Evolutionary conservation across 2,329 filamentous ascomycete genomes (phyloP).

Genomic region (Fusarium verrucosum): DNA sequence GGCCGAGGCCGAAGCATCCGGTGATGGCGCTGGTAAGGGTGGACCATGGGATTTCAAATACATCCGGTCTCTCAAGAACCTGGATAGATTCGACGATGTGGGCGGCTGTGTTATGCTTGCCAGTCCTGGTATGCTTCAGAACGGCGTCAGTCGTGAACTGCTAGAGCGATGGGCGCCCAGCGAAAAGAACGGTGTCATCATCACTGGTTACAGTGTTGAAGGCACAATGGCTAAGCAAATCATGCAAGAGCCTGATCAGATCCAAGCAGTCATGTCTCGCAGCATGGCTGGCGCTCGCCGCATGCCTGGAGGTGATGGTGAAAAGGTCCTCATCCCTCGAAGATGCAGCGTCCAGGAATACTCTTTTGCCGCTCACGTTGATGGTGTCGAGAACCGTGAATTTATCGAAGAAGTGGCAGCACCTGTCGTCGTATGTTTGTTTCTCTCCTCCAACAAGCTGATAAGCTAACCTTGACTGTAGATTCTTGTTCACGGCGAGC

Average conservation of each 20-base stretch:
- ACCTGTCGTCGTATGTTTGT: conserved; percentile 82
- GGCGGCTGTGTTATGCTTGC: conserved; percentile 97
- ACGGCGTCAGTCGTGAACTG: conserved; percentile 90
- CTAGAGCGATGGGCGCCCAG: conserved; percentile 96
- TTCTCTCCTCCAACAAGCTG: neutral
- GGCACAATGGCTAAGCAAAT: conserved; percentile 98
- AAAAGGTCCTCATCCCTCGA: conserved; percentile 90
- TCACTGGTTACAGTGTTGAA: conserved; percentile 98
- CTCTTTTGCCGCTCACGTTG: conserved; percentile 96
- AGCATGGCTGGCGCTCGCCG: conserved; percentile 71
- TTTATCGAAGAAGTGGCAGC: conserved; percentile 96
- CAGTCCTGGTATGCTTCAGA: conserved; percentile 97
- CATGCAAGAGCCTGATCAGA: conserved; percentile 92
- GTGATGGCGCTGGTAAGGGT: conserved; percentile 77
- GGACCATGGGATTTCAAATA: conserved; percentile 97
- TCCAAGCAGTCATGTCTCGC: conserved; percentile 90
- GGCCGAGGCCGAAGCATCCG: conserved; percentile 85
- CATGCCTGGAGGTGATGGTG: conserved; percentile 73
- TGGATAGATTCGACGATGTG: conserved; percentile 96
- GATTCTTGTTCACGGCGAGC: conserved; percentile 97
- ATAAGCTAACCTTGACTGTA: conserved; percentile 48
- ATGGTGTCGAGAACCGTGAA: conserved; percentile 93
- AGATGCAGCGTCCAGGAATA: conserved; percentile 94
- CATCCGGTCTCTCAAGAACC: conserved; percentile 88
- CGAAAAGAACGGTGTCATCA: conserved; percentile 96